Evolutionary conservation across 176 grass and related monocot species (phyloP), one percentile per base, ranked within the genome.

Genomic region (Zizania latifolia): DNA sequence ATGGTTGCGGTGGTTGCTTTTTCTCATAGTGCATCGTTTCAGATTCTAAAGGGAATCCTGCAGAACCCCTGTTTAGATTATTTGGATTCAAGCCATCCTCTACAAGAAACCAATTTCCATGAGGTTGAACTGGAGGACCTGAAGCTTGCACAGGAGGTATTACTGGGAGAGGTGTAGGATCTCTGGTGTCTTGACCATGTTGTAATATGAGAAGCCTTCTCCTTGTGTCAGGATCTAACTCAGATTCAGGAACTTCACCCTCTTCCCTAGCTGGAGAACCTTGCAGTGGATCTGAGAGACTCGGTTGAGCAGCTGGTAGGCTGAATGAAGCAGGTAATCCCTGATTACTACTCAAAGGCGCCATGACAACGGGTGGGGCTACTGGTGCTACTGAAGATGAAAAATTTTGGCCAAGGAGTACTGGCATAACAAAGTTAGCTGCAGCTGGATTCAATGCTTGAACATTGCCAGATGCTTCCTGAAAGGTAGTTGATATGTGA

Each of bases 161-260:
- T 32, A 75, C 85, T 29, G 89, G 81, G 39, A 88, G 88, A 79
- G 89, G 86, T 72, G 88, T 85, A 78, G 86, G 62, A 78, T 98
- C 91, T 75, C 86, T 87, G 48, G 79, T 92, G 76, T 98, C 91
- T 83, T 98, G 95, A 74, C 95, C 95, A 74, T 98, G 89, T 78
- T 98, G 95, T 71, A 98, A 90, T 78, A 98, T 98, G 68, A 98
- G 89, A 75, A 98, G 89, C 68, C 95, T 89, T 84, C 95, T 98
- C 81, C 95, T 94, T 60, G 91, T 98, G 57, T 98, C 89, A 45
- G 95, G 95, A 65, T 98, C 95, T 80, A 98, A 78, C 78, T 98
- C 95, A 41, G 95, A 98, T 79, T 98, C 95, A 55, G 88, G 89
- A 80, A 98, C 95, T 72, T 98, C 95, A 62, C 95, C 95, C 81